Evolutionary conservation across 805 yeast genomes (phyloP).

Genomic region (Ogataea trehalophila): DNA sequence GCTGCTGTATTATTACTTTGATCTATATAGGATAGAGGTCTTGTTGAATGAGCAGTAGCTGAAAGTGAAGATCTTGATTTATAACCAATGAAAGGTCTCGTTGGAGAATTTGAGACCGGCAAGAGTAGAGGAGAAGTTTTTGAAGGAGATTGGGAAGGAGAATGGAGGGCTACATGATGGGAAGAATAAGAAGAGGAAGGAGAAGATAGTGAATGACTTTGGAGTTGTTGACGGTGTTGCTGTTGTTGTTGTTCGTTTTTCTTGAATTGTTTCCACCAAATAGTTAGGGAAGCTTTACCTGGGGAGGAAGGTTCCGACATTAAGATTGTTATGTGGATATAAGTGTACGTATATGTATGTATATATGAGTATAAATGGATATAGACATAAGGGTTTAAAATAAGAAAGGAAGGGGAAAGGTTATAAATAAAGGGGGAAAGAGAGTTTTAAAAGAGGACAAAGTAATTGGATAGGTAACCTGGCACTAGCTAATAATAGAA

Average conservation of each 20-base stretch:
- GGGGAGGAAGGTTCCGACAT: constrained; percentile 27
- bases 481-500: no score
- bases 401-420: no score
- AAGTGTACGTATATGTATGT: no score
- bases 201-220: constrained; percentile 3
- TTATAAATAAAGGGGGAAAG: no score
- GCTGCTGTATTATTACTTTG: constrained; percentile 8
- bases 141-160: constrained; percentile 6
- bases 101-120: constrained; percentile 28
- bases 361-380: no score
- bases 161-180: constrained; percentile 1
- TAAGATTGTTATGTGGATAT: not conserved
- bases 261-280: constrained; percentile 30
- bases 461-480: no score
- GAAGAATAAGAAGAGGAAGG: constrained; percentile 7
- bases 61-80: constrained; percentile 48
- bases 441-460: no score
- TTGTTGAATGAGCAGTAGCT: constrained; percentile 27
- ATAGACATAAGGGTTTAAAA: no score
- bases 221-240: no score
- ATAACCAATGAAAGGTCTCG: constrained; percentile 45
- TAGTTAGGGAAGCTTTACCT: constrained; percentile 22
- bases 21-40: constrained; percentile 21
- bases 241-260: constrained; percentile 9
- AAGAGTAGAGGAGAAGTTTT: constrained; percentile 10